phyloP scores from a whole-genome alignment of 257 asterid species.

The Leonotis leonurus region DNA sequence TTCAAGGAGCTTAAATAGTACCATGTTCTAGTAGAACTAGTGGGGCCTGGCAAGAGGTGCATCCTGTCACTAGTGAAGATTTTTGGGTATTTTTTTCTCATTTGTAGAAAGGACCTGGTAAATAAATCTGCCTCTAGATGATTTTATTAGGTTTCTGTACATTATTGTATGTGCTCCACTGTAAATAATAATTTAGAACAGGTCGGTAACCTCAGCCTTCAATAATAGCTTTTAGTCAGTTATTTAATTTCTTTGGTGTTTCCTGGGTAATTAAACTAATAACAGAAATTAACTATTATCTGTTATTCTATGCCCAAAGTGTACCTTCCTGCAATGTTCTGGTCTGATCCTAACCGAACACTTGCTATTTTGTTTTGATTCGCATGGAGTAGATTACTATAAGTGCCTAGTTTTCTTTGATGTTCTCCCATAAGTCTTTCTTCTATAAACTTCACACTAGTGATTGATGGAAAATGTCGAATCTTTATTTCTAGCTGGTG shows the following conservation, averaged over 20 bases:
- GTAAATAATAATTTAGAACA: not conserved
- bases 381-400: not conserved
- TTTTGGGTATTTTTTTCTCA: not conserved
- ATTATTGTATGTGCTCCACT: not conserved
- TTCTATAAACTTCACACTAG: not conserved
- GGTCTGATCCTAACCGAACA: not conserved
- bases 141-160: not conserved
- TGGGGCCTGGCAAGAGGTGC: not conserved
- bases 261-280: not conserved
- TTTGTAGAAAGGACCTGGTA: not conserved
- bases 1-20: not conserved
- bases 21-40: not conserved
- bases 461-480: not conserved
- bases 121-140: not conserved
- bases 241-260: not conserved
- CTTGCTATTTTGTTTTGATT: not conserved
- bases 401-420: conserved; percentile 1
- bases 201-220: not conserved
- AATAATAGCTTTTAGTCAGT: not conserved
- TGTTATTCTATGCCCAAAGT: not conserved
- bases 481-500: not conserved
- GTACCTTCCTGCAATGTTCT: not conserved
- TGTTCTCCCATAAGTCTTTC: not conserved
- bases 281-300: not conserved
- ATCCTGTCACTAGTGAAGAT: not conserved